Percentiles rank a stretch among this genome's conserved stretches.
These are phyloP conservation scores for Solanum appendiculatum DNA, from an alignment of 257 asterid species.

Conservation along the genomic window DNA sequence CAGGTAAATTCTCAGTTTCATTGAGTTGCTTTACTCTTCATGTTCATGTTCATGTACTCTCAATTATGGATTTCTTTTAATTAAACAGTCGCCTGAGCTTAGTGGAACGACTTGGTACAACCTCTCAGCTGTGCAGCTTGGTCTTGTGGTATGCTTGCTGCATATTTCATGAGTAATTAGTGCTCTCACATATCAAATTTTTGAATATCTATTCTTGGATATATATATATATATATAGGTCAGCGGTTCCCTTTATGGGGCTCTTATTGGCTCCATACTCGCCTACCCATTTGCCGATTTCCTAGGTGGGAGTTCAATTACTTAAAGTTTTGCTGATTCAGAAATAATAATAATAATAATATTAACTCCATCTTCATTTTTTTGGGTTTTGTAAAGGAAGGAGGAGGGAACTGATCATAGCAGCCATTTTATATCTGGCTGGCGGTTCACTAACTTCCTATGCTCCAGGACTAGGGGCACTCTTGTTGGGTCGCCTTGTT, in stretches of 20 bases:
- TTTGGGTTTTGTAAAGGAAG: constrained; percentile 46
- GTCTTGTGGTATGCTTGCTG: constrained; percentile 67
- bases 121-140: constrained; percentile 87
- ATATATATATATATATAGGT: constrained; percentile 52
- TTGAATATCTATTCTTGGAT: constrained; percentile 5
- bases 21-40: not conserved
- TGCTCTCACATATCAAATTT: not conserved
- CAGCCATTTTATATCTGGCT: constrained; percentile 50
- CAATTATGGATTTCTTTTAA: not conserved
- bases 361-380: not conserved
- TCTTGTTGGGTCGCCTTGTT: constrained; percentile 64
- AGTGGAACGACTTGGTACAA: constrained; percentile 89
- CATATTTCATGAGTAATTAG: not conserved
- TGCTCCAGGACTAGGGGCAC: constrained; percentile 78
- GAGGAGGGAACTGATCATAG: constrained; percentile 80
- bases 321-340: not conserved
- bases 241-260: constrained; percentile 98
- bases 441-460: constrained; percentile 76
- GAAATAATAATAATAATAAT: not conserved
- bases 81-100: constrained; percentile 77
- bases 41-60: too few species aligned
- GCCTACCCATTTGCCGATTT: constrained; percentile 84
- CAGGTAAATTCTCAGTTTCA: constrained; percentile 42
- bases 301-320: constrained; percentile 54
- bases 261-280: constrained; percentile 80